Evolutionary conservation across 768 basidiomycete genomes (phyloP), one percentile per base, ranked within the genome.

Genomic region (Tephrocybe sp.): DNA sequence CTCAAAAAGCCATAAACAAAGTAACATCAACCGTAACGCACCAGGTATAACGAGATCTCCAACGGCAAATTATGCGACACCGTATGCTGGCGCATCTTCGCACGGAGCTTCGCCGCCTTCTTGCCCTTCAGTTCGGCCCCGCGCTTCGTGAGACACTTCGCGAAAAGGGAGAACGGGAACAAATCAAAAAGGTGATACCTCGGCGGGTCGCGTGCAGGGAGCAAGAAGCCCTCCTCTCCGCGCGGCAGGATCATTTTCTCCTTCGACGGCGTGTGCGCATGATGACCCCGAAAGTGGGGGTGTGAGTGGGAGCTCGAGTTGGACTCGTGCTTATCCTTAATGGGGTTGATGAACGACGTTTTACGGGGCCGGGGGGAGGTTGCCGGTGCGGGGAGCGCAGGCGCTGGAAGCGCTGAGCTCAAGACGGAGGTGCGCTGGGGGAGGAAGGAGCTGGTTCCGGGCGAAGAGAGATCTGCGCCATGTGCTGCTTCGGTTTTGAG

Each of bases 21-120:
- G n/a, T n/a, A n/a, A n/a, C n/a, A n/a, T n/a, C n/a, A n/a, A n/a
- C n/a, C n/a, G n/a, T n/a, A 36, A 38, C 35, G 63, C 78, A 84
- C 85, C 48, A 87, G 62, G 65, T 87, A 87, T 45, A 87, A 66
- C 7, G 83, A 83, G 46, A 88, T 74, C 64, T 87, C 87, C 53
- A 87, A 66, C 2, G 87, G 87, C 43, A 87, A 58, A 59, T 87
- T 87, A 56, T 83, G 84, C 33, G 74, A 77, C 16, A 74, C 68
- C 11, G 67, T 64, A 44, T 70, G 67, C 51, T 71, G 68, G 48
- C 66, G 66, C 62, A 82, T 64, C 61, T 70, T 74, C 9, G 84
- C 84, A 39, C 80, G 69, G 19, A 80, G 48, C 42, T 72, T 68
- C 6, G 81, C 80, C 0, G 78, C 84, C 59, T 78, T 84, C 66